These are phyloP conservation scores for Magnaporthales sp. DNA, from an alignment of 2,329 filamentous ascomycete genomes.

Conservation along the genomic window DNA sequence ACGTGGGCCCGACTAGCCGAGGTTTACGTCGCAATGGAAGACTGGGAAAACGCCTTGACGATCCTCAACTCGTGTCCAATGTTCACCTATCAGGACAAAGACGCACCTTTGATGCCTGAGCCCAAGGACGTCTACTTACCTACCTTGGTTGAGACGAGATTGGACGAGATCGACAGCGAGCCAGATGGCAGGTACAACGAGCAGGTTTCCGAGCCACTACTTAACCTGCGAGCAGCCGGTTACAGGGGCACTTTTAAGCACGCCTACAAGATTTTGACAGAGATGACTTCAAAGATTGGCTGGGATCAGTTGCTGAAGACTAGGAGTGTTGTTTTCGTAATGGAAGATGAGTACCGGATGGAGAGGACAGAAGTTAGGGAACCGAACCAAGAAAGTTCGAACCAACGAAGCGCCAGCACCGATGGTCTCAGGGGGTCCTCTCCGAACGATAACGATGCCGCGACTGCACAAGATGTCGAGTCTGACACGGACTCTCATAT, in stretches of 20 bases:
- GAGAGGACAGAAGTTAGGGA: conserved; percentile 60
- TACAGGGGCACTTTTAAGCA: conserved; percentile 96
- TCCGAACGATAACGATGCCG: conserved; percentile 49
- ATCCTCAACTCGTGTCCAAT: conserved; percentile 98
- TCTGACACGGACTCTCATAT: conserved; percentile 14
- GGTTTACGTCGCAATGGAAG: conserved; percentile 87
- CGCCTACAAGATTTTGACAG: conserved; percentile 87
- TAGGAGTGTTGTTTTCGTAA: conserved; percentile 94
- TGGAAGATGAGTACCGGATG: conserved; percentile 96
- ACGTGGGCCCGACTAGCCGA: conserved; percentile 93
- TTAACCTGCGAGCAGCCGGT: conserved; percentile 76
- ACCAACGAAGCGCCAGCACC: conserved; percentile 64
- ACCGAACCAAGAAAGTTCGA: not conserved
- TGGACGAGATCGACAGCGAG: conserved; percentile 95
- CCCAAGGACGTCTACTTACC: conserved; percentile 82
- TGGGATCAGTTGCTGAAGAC: conserved; percentile 96
- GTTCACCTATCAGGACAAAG: conserved; percentile 99
- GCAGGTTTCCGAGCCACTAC: conserved; percentile 76
- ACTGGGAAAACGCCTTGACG: conserved; percentile 91
- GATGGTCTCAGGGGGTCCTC: conserved; percentile 62
- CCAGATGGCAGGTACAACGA: conserved; percentile 73
- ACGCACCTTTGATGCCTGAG: conserved; percentile 88
- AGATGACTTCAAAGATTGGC: conserved; percentile 92
- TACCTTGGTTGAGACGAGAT: conserved; percentile 75
- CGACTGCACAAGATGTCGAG: conserved; percentile 21